Base-by-base conservation (phyloP, 169 alveolate species). In the Plasmodium berghei region DNA sequence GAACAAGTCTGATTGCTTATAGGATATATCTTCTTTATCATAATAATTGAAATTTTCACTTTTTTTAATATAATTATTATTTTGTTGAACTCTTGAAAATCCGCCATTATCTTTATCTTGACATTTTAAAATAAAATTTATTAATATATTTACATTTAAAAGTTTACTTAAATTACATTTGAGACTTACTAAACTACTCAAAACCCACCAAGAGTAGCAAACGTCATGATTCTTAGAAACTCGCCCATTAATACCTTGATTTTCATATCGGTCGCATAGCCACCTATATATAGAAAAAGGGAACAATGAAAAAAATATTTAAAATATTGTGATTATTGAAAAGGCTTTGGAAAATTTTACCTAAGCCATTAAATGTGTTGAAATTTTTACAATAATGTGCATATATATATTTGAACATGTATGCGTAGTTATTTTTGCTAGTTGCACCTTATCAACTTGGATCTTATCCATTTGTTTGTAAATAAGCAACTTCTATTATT, bases 131-230 rank as follows among this genome's bases (percentile, higher is more conserved):
- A 77, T 77, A 55, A 46, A 77, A 34, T 66, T 63, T 22, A 77
- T 77, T 52, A 77, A 48, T 18, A 77, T 77, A 18, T 77, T 63
- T 20, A 77, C 59, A 77, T 77, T 77, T 20, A 77, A 77, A 42
- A 63, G 34, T 40, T 77, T 22, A 6, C 71, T 66, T 28, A 77
- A 34, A 63, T 63, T 63, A 40, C 34, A 34, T 49, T 64, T 77
- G 59, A 77, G 28, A 12, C 77, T 24, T 22, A 66, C 70, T 46
- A 93, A 71, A 45, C 95, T 89, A 16, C 93, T 91, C 69, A 93
- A 73, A 45, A 87, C 63, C 96, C 96, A 93, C 91, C 92, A 93
- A 22, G 94, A 71, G 80, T 93, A 93, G 66, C 96, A 93, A 18
- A 93, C 92, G 56, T 93, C 96, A 56, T 89, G 91, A 8, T 91